Conservation (phyloP, 108 stramenopile genomes). For the Fragilaria radians region DNA sequence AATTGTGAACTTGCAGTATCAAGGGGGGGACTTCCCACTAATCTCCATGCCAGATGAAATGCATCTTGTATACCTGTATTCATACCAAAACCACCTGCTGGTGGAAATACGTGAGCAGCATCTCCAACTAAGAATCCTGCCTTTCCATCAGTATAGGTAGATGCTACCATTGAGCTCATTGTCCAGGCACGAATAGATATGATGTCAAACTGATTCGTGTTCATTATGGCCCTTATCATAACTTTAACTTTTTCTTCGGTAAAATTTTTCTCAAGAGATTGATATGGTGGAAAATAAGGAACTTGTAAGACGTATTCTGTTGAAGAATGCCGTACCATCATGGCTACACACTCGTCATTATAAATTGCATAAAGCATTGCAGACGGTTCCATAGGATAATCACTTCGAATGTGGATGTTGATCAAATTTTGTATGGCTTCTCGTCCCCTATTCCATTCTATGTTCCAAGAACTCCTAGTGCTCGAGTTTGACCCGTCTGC, state of each 20-base stretch:
- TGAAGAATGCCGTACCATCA: constrained; percentile 82
- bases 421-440: constrained; percentile 65
- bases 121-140: constrained; percentile 72
- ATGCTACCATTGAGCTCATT: constrained; percentile 79
- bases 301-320: constrained; percentile 93
- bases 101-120: constrained; percentile 94
- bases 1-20: not conserved
- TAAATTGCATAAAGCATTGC: constrained; percentile 95
- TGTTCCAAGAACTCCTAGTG: constrained; percentile 37
- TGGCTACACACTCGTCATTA: constrained; percentile 73
- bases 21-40: constrained; percentile 22
- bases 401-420: constrained; percentile 80
- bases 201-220: constrained; percentile 38
- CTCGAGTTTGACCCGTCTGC: constrained; percentile 83
- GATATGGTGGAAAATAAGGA: constrained; percentile 91
- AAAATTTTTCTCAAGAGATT: constrained; percentile 62
- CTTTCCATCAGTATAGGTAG: constrained; percentile 38
- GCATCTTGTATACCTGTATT: constrained; percentile 95
- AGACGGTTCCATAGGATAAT: constrained; percentile 8
- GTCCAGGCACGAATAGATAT: constrained; percentile 83
- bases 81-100: constrained; percentile 96
- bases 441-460: constrained; percentile 44
- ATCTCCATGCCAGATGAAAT: constrained; percentile 86
- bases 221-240: constrained; percentile 56
- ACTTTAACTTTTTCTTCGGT: constrained; percentile 21